Base-by-base conservation (phyloP, 768 basidiomycete species). In the Russula lepida region DNA sequence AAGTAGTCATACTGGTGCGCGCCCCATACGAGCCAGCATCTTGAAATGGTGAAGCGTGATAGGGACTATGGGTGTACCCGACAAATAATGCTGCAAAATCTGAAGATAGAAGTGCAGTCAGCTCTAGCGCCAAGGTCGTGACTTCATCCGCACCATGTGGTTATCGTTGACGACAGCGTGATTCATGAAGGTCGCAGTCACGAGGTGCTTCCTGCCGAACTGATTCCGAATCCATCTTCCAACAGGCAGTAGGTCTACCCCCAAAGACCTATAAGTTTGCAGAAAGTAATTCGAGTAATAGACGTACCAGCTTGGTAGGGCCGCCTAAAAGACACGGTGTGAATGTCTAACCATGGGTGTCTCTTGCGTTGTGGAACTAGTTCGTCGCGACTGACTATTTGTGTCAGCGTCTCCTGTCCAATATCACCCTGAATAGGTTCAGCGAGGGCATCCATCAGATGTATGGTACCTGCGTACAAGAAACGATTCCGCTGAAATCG, bases 371-470 rank as follows among this genome's bases (percentile, higher is more conserved):
- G 72, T 8, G 85, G 84, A 25, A 79, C 74, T 62, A 81, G 73
- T 71, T 89, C 88, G 64, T 90, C 88, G 54, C 84, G 83, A 41
- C 83, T 79, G 67, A 90, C 89, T 84, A 88, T 88, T 19, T 80
- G 74, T 54, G 82, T 80, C 44, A 90, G 74, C 7, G 86, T 82
- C 67, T 90, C 88, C 65, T 89, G 86, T 19, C 85, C 80, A 54
- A 89, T 85, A 7, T 67, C 66, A n/a, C 87, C 88, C 87, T 89
- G 65, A 19, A 58, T 23, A 33, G 19, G 23, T 23, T 63, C 37
- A 58, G 58, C 35, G 25, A 37, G 15, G 52, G n/a, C 19, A 35
- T 37, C 23, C 33, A 37, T 66, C 39, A 63, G 61, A 49, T 56
- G 33, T 53, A 30, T 21, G n/a, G 55, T 13, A 30, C 37, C 53